phyloP scores from a whole-genome alignment of 208 protist genomes.

The Herpetomonas samuelpessoai region DNA sequence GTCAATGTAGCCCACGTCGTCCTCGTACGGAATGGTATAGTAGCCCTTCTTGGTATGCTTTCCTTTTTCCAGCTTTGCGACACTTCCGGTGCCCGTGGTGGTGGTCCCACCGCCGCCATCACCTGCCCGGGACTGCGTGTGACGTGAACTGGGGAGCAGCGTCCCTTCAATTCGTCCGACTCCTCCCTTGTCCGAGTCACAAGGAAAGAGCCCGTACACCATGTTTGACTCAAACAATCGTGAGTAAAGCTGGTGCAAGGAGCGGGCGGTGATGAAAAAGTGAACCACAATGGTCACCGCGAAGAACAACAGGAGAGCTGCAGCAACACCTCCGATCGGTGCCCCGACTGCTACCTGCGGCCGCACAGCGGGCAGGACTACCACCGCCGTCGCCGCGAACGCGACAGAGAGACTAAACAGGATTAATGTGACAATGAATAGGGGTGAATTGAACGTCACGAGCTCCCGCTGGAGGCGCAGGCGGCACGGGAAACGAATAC shows the following conservation, averaged over 20 bases:
- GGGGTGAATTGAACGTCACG: constrained; percentile 35
- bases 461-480: constrained; percentile 45
- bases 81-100: neutral
- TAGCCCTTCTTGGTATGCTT: constrained; percentile 63
- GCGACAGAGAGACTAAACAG: constrained; percentile 49
- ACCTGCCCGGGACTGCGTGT: neutral
- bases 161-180: neutral
- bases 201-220: constrained; percentile 17
- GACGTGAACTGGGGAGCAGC: neutral
- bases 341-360: constrained; percentile 37
- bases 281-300: constrained; percentile 33
- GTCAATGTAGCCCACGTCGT: constrained; percentile 82
- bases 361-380: constrained; percentile 44
- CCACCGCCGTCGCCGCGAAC: constrained; percentile 36
- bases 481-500: constrained; percentile 53
- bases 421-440: constrained; percentile 39
- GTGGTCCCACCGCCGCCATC: neutral
- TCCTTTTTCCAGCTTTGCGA: constrained; percentile 22
- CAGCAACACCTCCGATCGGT: constrained; percentile 40
- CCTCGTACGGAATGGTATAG: constrained; percentile 74
- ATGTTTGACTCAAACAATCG: constrained; percentile 48
- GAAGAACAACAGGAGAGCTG: constrained; percentile 41
- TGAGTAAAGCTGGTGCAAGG: constrained; percentile 55
- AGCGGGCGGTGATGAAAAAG: constrained; percentile 32
- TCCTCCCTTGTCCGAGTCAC: neutral